phyloP scores from a whole-genome alignment of 202 grass and related monocot species.

The Saccharum hybrid region DNA sequence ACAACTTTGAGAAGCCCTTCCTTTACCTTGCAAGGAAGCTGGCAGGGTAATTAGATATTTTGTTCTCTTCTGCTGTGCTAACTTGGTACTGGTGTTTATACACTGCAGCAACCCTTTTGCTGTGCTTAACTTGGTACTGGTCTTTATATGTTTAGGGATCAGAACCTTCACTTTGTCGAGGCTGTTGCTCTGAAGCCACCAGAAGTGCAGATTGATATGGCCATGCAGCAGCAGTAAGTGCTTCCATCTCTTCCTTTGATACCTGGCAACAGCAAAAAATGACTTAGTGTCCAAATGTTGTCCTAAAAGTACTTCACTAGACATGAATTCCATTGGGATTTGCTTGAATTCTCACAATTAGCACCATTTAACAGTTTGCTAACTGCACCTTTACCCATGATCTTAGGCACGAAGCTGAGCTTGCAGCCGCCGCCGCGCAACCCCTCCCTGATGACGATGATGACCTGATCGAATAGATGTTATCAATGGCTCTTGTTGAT shows the following conservation, averaged over 20 bases:
- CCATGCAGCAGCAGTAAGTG: conserved; percentile 69
- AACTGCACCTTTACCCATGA: background rate
- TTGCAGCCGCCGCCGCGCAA: conserved; percentile 54
- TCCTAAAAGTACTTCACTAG: too few species aligned
- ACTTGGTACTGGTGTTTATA: background rate
- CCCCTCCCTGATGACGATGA: conserved; percentile 74
- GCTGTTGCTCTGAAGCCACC: conserved; percentile 73
- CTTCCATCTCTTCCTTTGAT: background rate
- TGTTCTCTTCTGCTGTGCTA: background rate
- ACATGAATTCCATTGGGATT: background rate
- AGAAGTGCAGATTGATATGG: conserved; percentile 67
- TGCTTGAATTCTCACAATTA: background rate
- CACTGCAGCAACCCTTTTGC: background rate
- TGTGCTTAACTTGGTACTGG: background rate
- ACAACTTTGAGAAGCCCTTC: conserved; percentile 80
- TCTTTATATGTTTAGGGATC: conserved; percentile 39
- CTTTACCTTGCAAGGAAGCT: conserved; percentile 72
- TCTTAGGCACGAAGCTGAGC: conserved; percentile 58
- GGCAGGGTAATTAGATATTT: conserved; percentile 54
- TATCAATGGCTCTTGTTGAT: background rate
- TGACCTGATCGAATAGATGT: conserved; percentile 55
- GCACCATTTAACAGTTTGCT: background rate
- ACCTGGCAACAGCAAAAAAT: background rate
- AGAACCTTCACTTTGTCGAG: conserved; percentile 68
- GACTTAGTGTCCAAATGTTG: too few species aligned